Evolutionary conservation across 257 asterid genomes (phyloP).

Genomic region (Lithospermum erythrorhizon): DNA sequence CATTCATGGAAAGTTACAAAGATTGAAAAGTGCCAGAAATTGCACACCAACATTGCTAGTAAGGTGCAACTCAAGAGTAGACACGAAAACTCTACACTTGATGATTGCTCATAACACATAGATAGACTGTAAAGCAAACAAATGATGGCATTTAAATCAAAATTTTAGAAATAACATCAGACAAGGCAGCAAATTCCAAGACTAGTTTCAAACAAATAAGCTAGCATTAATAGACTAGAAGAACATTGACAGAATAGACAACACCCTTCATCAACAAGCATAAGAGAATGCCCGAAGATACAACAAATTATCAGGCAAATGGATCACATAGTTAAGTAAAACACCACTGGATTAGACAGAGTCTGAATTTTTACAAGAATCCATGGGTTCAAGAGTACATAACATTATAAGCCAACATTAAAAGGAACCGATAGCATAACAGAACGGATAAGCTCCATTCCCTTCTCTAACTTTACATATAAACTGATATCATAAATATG

Average conservation of each 20-base stretch:
- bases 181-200: no score
- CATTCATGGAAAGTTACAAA: no score
- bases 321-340: neutral
- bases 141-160: no score
- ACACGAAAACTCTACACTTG: no score
- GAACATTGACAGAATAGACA: neutral
- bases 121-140: no score
- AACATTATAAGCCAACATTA: neutral
- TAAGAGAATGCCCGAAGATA: neutral
- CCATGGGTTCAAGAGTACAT: neutral
- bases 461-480: conserved; percentile 2
- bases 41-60: no score
- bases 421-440: neutral
- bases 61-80: no score
- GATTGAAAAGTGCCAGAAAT: no score
- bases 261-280: neutral
- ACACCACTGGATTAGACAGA: neutral
- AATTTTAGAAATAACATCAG: no score
- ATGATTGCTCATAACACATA: no score
- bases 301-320: neutral
- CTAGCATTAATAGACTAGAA: neutral
- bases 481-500: neutral
- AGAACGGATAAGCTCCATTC: neutral
- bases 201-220: no score
- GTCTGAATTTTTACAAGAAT: neutral